A percentile compares a stretch with the other conserved stretches of the same genome.
Conservation (phyloP, 2,329 filamentous ascomycete genomes). For the Cordyceps cateniannulata region DNA sequence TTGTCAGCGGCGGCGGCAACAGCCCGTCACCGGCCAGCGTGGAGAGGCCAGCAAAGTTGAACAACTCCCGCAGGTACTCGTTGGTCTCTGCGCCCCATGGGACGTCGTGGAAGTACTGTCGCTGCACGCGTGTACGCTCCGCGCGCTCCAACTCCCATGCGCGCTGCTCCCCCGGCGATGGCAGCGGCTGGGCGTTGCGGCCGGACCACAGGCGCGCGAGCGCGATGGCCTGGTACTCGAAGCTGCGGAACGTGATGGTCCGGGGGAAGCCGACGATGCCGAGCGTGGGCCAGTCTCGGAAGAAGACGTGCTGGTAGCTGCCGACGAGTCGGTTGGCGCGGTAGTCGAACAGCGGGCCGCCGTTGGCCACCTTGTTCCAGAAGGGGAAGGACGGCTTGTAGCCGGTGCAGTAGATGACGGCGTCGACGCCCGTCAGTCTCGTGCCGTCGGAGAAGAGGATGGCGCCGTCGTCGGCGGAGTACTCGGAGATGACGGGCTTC, state of each 20-base stretch:
- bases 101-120: slow-evolving; percentile 45
- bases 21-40: slow-evolving; percentile 40
- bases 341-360: slow-evolving; percentile 45
- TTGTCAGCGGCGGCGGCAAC: slow-evolving; percentile 37
- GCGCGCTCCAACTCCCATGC: slow-evolving; percentile 40
- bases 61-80: slow-evolving; percentile 40
- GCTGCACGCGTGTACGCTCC: slow-evolving; percentile 22
- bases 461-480: slow-evolving; percentile 30
- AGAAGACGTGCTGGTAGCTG: slow-evolving; percentile 48
- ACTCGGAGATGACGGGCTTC: slow-evolving; percentile 46
- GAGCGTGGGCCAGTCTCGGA: slow-evolving; percentile 39
- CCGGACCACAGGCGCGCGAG: slow-evolving; percentile 42
- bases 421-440: slow-evolving; percentile 20
- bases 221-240: slow-evolving; percentile 51
- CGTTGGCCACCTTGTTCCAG: slow-evolving; percentile 42
- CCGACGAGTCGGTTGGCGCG: slow-evolving; percentile 33
- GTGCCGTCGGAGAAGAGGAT: slow-evolving; percentile 33
- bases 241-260: slow-evolving; percentile 36
- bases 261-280: slow-evolving; percentile 21
- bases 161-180: slow-evolving; percentile 30
- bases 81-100: slow-evolving; percentile 47
- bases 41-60: slow-evolving; percentile 41
- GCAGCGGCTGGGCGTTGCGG: slow-evolving; percentile 33
- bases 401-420: slow-evolving; percentile 27
- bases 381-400: slow-evolving; percentile 37